Base-by-base conservation (phyloP, 805 yeast genomes). In the Alloascoidea africana region DNA sequence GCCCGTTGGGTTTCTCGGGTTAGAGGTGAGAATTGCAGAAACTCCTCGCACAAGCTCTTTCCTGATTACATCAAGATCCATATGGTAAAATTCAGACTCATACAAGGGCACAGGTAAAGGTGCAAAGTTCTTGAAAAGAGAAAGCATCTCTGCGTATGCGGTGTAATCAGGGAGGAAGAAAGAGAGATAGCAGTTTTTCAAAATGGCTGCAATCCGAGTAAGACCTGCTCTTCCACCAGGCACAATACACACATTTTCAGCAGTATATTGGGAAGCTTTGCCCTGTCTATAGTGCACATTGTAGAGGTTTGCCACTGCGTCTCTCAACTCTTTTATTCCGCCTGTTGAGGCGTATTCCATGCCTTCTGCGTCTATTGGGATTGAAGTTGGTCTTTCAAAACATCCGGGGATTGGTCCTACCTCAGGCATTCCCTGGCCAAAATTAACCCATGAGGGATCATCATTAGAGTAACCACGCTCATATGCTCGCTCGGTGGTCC, bases 391-490 rank as follows among this genome's bases (percentile, higher is more conserved):
- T 50, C 76, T 57, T 38, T 61, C 59, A 50, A 70, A 70, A 19
- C 76, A 71, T 3, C 78, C 78, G 2, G 71, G 71, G 34, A 72
- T 57, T 36, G 68, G 73, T 16, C 77, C 77, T 38, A 71, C 76
- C 49, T 72, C 78, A 3, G 79, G 78, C 40, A 75, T 73, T 36
- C 79, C 79, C 50, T 72, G 79, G 33, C 79, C 79, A 50, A 72
- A 56, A 49, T 72, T 72, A 30, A 74, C 70, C 78, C 78, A 72
- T 16, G 46, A 47, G 14, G 50, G 52, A 38, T 51, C 53, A 16
- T 55, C 62, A 8, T 59, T 57, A 39, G 53, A 56, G 48, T 58
- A 72, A 0, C 79, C 79, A 48, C 71, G 67, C 42, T 68, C 76
- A 34, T 57, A 53, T 18, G 79, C 79, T 42, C 76, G 58, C 46